Conservation (phyloP, 345 rosid genomes). For the Salix exigua region DNA sequence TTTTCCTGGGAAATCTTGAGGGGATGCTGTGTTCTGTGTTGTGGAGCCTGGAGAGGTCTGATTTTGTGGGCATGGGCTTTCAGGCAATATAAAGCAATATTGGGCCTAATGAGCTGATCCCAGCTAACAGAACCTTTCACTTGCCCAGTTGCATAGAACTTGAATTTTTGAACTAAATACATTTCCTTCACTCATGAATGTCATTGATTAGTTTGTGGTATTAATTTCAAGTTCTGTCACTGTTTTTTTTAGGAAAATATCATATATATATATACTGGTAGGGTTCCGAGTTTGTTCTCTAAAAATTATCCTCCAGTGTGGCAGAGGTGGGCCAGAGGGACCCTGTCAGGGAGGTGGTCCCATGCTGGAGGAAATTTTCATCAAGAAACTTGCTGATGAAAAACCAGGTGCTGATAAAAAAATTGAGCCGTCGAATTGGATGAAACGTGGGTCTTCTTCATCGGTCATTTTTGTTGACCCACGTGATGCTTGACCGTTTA, state of each 20-base stretch:
- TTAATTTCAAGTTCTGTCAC: no score
- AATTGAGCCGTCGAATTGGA: constrained; percentile 40
- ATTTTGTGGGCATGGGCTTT: background rate
- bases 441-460: constrained; percentile 30
- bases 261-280: no score
- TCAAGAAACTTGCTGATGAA: constrained; percentile 40
- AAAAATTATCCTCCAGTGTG: no score
- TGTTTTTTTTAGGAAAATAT: no score
- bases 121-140: no score
- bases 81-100: background rate
- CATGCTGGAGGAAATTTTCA: constrained; percentile 66
- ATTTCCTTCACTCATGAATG: background rate
- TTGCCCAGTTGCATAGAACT: background rate
- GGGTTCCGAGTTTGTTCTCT: no score
- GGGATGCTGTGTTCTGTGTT: background rate
- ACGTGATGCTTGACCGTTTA: constrained; percentile 49
- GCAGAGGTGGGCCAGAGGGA: constrained; percentile 61
- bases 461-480: constrained; percentile 65
- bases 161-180: background rate
- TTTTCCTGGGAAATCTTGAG: background rate
- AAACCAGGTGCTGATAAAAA: constrained; percentile 1
- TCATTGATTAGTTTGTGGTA: no score
- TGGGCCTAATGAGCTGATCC: background rate
- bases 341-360: constrained; percentile 47
- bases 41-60: background rate